A percentile compares a stretch with the other conserved stretches of the same genome.
Evolutionary conservation across 2,329 filamentous ascomycete genomes (phyloP).

Genomic region (Elsinoe fawcettii): DNA sequence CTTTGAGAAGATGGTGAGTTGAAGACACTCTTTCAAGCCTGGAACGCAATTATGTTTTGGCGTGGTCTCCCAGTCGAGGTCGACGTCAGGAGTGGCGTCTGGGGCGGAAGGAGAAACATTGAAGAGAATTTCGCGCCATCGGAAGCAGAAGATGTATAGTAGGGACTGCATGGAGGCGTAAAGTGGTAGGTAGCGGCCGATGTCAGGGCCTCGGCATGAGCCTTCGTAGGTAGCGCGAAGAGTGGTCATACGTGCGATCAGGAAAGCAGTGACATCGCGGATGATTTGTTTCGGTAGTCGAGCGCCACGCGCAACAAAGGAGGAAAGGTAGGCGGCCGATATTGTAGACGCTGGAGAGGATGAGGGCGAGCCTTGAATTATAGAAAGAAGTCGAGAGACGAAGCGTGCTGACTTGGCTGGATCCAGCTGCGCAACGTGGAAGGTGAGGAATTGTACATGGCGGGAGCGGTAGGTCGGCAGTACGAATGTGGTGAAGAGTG

Average conservation of each 20-base stretch:
- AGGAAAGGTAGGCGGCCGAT: slow-evolving; percentile 85
- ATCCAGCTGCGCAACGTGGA: slow-evolving; percentile 85
- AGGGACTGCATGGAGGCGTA: slow-evolving; percentile 84
- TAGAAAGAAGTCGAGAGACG: slow-evolving; percentile 76
- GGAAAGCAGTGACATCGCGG: slow-evolving; percentile 71
- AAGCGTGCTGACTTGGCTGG: slow-evolving; percentile 74
- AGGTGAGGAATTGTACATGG: slow-evolving; percentile 90
- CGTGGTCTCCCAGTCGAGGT: slow-evolving; percentile 31
- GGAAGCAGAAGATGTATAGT: slow-evolving; percentile 94
- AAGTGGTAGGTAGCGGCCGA: slow-evolving; percentile 74
- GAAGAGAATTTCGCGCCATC: slow-evolving; percentile 81
- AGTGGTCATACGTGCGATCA: slow-evolving; percentile 68
- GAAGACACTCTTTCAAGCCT: slow-evolving; percentile 64
- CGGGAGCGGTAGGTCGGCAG: slow-evolving; percentile 85
- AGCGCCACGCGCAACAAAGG: slow-evolving; percentile 84
- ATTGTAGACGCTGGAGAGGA: slow-evolving; percentile 75
- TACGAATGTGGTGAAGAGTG: slow-evolving; percentile 80
- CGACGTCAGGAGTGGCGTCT: slow-evolving; percentile 34
- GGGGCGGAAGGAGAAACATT: slow-evolving; percentile 36
- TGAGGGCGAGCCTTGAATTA: slow-evolving; percentile 67
- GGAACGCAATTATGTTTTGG: slow-evolving; percentile 70
- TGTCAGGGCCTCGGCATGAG: slow-evolving; percentile 73
- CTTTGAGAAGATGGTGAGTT: slow-evolving; percentile 71
- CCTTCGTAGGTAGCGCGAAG: slow-evolving; percentile 67
- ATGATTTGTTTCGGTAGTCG: slow-evolving; percentile 69